These are phyloP conservation scores for Passalora sequoiae DNA, from an alignment of 2,329 filamentous ascomycete genomes.

Conservation along the genomic window DNA sequence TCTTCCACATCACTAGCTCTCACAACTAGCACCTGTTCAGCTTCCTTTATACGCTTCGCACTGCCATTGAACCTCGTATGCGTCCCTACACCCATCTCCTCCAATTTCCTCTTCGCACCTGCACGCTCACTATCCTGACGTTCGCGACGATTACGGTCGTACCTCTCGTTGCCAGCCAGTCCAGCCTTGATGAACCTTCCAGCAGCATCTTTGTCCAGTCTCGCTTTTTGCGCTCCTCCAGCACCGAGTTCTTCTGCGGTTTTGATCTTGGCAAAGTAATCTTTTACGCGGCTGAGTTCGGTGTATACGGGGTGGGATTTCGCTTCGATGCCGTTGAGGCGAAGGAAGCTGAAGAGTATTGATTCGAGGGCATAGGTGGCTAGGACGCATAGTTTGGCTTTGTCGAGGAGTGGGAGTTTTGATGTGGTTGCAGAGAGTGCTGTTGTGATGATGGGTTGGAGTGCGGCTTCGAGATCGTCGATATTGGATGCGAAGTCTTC, in stretches of 20 bases:
- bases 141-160: constrained; percentile 39
- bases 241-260: constrained; percentile 50
- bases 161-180: constrained; percentile 52
- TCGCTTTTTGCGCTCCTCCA: constrained; percentile 48
- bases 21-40: constrained; percentile 17
- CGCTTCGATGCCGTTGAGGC: constrained; percentile 73
- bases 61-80: constrained; percentile 33
- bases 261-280: constrained; percentile 92
- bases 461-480: constrained; percentile 67
- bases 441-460: constrained; percentile 66
- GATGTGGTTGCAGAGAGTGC: constrained; percentile 63
- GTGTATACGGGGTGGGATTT: constrained; percentile 78
- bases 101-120: constrained; percentile 35
- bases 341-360: constrained; percentile 76
- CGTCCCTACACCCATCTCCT: constrained; percentile 30
- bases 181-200: constrained; percentile 77
- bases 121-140: constrained; percentile 34
- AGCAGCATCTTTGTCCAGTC: constrained; percentile 68
- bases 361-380: constrained; percentile 87
- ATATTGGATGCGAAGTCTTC: constrained; percentile 67
- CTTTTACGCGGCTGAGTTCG: constrained; percentile 79
- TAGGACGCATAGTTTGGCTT: constrained; percentile 87
- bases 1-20: constrained; percentile 13
- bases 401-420: constrained; percentile 85
- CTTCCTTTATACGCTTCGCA: constrained; percentile 32